phyloP scores from a whole-genome alignment of 2,329 filamentous ascomycete species.

The Trichophyton schoenleinii region DNA sequence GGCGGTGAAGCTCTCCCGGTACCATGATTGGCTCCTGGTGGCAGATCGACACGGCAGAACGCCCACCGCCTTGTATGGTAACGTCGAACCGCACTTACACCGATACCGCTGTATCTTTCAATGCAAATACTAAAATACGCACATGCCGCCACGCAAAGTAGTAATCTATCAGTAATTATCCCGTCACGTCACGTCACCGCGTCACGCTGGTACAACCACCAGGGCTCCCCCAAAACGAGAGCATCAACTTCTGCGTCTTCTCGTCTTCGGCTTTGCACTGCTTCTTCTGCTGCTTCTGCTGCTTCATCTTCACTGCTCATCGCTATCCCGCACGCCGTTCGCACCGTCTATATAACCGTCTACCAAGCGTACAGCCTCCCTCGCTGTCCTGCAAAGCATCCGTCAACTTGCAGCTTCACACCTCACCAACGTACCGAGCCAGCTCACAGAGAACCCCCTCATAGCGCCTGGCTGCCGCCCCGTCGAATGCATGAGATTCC shows the following conservation, averaged over 20 bases:
- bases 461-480: not conserved
- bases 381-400: not conserved
- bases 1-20: not conserved
- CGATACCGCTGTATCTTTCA: not conserved
- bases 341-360: no score
- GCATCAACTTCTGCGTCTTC: not conserved
- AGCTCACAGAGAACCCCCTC: not conserved
- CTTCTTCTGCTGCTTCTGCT: not conserved
- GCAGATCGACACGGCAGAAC: slow-evolving; percentile 1
- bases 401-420: not conserved
- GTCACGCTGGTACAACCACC: not conserved
- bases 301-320: no score
- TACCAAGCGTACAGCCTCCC: not conserved
- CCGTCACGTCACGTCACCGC: not conserved
- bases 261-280: not conserved
- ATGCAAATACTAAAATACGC: not conserved
- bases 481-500: not conserved
- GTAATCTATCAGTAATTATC: not conserved
- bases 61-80: slow-evolving; percentile 1
- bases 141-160: no score
- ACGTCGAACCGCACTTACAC: not conserved
- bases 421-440: not conserved
- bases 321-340: no score
- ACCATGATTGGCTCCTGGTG: not conserved
- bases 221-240: not conserved